Evolutionary conservation across 225 moss, liverwort and hornwort genomes (phyloP), one percentile per base, ranked within the genome.

Genomic region (Anthoceros angustus): DNA sequence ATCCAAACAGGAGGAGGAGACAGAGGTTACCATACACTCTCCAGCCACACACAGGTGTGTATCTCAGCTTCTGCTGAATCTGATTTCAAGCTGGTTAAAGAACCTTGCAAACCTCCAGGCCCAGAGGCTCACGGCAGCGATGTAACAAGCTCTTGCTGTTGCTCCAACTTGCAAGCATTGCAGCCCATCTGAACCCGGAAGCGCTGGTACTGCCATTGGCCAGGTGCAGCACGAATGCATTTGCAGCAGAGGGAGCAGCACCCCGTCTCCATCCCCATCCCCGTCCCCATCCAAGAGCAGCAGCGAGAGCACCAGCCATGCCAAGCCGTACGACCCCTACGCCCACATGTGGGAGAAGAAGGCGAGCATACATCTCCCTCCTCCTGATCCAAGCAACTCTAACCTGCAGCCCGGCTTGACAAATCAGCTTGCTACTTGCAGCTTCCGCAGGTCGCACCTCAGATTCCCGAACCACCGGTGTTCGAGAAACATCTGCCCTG

Each of bases 171-270:
- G 32, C 32, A 32, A 32, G 32, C 32, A 32, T 32, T 32, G 55
- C 55, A 55, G n/a, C 55, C n/a, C 55, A 15, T 55, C 55, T 15
- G 32, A 32, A 32, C 32, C 1, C 32, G 55, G 55, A 55, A 55
- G 55, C 55, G 18, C 55, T 18, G 55, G 55, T 23, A 55, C 55
- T 0, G 18, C 55, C 1, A 55, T 55, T 20, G 55, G 55, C 3
- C n/a, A 55, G 8, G n/a, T 55, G 18, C 55, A 55, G 18, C 55
- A 55, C 23, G 55, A 55, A 55, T 55, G 55, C 55, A 55, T 55
- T 5, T 55, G n/a, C 55, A 55, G 55, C n/a, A 55, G 23, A 20
- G 55, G 55, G 23, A 55, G 55, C 23, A 15, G 16, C 7, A 55
- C 12, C 23, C 55, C 55, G 7, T 23, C 55, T 32, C 32, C 32